Evolutionary conservation across 1,139 yeast genomes (phyloP), one percentile per base, ranked within the genome.

Genomic region (Candida sp.): DNA sequence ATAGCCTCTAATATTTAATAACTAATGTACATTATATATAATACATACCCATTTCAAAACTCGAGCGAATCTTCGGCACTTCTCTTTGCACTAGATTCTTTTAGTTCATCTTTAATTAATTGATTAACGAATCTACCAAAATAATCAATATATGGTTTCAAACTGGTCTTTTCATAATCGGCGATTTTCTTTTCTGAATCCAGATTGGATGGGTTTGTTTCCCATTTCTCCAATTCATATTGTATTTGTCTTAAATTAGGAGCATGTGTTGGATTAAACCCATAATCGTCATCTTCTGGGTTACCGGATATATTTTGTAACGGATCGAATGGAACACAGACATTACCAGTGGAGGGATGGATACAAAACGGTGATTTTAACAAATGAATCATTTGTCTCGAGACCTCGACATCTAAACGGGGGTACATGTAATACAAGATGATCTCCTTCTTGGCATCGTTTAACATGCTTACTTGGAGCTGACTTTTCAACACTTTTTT

Each of bases 291-390:
- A 48, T 72, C 73, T 1, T 64, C 66, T 7, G 50, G 44, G 44
- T 68, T 61, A n/a, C 58, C 63, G 2, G 68, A 60, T 27, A 71
- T 53, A 49, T 77, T 53, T 58, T 60, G 33, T 51, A 58, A 21
- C 1, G 87, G 81, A 56, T 84, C 87, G 55, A 93, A 90, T 0
- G 99, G 97, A 5, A 95, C 97, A 79, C 99, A 93, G 4, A 93
- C 87, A 54, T 90, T 87, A n/a, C 97, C 98, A 0, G 99, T 95
- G 5, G 90, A 84, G 1, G 99, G 99, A 61, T 93, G 99, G 40
- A 93, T 84, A 70, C 98, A 93, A 63, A 95, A 93, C n/a, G 99
- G 99, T 1, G 98, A 87, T 60, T 93, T 93, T 56, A 93, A 78
- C 68, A 93, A 83, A 70, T 93, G 99, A 64, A 84, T 88, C 54